Evolutionary conservation across 768 basidiomycete genomes (phyloP).

Genomic region (Suillus subaureus): DNA sequence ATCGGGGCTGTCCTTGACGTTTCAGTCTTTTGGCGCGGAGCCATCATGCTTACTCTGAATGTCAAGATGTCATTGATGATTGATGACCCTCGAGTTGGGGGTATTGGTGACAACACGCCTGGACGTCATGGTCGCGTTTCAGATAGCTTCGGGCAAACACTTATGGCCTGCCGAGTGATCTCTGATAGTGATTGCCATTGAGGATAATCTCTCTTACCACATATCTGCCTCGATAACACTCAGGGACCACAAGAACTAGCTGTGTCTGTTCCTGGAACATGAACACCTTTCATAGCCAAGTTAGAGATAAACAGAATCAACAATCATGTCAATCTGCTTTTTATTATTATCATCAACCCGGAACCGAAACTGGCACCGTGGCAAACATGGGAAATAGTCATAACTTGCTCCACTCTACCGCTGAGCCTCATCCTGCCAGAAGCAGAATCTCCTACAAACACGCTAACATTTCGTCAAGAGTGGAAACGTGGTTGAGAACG

Average conservation of each 20-base stretch:
- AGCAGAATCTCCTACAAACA: no score
- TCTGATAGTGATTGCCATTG: not conserved
- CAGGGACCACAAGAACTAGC: no score
- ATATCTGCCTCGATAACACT: not conserved
- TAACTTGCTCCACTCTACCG: not conserved
- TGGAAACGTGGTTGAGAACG: not conserved
- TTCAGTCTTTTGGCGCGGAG: not conserved
- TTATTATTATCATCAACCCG: not conserved
- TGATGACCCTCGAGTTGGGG: no score
- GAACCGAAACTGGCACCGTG: not conserved
- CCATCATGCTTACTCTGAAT: not conserved
- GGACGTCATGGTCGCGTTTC: not conserved
- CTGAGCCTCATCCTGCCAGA: not conserved
- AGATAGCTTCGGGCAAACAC: not conserved
- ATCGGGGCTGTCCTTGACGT: not conserved
- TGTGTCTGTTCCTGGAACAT: not conserved
- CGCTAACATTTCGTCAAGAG: not conserved
- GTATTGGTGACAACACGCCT: not conserved
- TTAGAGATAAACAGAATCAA: not conserved
- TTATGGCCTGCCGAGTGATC: not conserved
- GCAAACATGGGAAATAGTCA: not conserved
- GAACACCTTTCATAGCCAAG: not conserved
- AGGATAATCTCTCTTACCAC: not conserved
- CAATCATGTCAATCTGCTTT: not conserved
- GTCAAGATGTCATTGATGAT: not conserved